Evolutionary conservation across 2,329 filamentous ascomycete genomes (phyloP).

Genomic region (Fusarium praegraminearum): DNA sequence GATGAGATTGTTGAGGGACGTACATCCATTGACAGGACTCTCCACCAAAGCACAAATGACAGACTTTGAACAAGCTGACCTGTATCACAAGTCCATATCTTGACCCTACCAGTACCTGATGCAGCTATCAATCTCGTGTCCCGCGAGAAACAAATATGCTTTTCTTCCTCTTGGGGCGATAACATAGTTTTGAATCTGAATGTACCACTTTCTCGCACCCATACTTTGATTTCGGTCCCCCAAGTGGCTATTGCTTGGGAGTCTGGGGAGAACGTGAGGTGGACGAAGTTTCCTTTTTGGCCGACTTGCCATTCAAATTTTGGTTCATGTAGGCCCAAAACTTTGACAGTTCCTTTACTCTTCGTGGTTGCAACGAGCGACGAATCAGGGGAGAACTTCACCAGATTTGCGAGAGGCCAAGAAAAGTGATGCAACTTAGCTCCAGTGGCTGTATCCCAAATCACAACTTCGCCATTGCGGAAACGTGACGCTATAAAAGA

Average conservation of each 20-base stretch:
- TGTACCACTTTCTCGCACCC: not conserved
- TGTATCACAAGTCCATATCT: not conserved
- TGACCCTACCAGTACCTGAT: accelerated
- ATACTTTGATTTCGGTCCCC: not conserved
- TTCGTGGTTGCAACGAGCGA: not conserved
- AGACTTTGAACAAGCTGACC: not conserved
- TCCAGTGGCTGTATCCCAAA: not conserved
- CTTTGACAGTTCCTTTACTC: accelerated
- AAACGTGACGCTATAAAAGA: not conserved
- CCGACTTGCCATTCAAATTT: accelerated
- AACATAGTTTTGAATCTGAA: not conserved
- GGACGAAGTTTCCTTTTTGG: accelerated
- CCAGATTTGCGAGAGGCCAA: accelerated
- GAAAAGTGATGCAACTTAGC: accelerated
- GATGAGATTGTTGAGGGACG: accelerated
- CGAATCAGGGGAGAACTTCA: not conserved
- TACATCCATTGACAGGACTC: accelerated
- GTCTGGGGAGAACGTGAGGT: not conserved
- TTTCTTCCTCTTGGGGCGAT: accelerated
- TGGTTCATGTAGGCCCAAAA: not conserved
- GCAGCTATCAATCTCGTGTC: not conserved
- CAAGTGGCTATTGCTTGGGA: accelerated
- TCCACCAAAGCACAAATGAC: not conserved
- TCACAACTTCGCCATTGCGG: accelerated
- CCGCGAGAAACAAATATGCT: not conserved